Evolutionary conservation across 225 moss, liverwort and hornwort genomes (phyloP).

Genomic region (Pseudoscleropodium purum): DNA sequence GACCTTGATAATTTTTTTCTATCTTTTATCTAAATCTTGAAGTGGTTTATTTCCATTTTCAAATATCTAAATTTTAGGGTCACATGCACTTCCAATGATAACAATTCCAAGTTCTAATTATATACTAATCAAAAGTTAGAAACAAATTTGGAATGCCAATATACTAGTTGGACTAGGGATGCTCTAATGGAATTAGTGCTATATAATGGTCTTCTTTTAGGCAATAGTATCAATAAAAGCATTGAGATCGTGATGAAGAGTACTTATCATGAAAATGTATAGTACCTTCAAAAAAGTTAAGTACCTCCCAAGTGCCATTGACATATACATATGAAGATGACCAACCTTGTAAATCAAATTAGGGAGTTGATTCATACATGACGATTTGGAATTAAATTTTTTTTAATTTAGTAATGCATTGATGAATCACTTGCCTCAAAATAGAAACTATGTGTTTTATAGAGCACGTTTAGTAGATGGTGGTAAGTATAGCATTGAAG

Average conservation of each 20-base stretch:
- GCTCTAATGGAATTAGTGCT: not conserved
- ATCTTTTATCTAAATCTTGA: too few relatives aligned
- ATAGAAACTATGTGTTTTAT: not conserved
- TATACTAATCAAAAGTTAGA: too few relatives aligned
- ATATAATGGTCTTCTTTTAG: not conserved
- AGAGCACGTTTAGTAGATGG: not conserved
- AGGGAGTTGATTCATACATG: too few relatives aligned
- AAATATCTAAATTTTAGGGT: too few relatives aligned
- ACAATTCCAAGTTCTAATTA: not conserved
- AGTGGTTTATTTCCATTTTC: not conserved
- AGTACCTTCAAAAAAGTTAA: accelerated
- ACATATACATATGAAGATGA: too few relatives aligned
- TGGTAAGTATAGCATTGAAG: not conserved
- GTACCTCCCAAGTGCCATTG: accelerated
- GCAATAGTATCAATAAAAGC: not conserved
- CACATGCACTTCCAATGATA: not conserved
- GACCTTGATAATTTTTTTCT: not conserved
- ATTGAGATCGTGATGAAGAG: not conserved
- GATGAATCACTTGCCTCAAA: not conserved
- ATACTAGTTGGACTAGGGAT: accelerated
- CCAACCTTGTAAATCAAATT: too few relatives aligned
- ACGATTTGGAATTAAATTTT: too few relatives aligned
- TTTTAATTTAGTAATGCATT: not conserved
- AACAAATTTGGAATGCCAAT: not conserved
- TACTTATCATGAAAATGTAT: not conserved